Evolutionary conservation across 1,139 yeast species (phyloP).

Genomic region (Geotrichum candidum): DNA sequence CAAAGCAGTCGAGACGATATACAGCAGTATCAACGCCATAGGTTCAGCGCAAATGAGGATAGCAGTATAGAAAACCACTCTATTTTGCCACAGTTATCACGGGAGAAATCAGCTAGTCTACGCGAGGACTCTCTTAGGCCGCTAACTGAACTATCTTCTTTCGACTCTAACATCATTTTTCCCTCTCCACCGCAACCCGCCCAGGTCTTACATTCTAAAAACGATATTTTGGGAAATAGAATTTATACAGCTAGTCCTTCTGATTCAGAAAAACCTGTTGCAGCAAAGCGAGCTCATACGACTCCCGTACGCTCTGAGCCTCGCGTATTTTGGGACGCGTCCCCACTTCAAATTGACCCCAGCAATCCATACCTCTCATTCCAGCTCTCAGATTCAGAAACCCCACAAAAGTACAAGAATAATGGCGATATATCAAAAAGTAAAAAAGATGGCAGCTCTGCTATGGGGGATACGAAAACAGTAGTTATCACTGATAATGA

Average conservation of each 20-base stretch:
- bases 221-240: background rate
- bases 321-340: background rate
- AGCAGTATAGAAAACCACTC: background rate
- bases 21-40: background rate
- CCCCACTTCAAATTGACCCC: background rate
- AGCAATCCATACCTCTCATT: background rate
- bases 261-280: background rate
- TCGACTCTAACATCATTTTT: background rate
- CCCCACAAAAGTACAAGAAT: background rate
- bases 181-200: background rate
- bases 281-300: background rate
- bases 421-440: background rate
- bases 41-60: background rate
- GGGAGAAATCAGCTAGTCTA: background rate
- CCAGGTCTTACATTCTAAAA: background rate
- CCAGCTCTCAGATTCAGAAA: background rate
- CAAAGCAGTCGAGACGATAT: background rate
- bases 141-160: background rate
- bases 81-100: background rate
- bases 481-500: background rate
- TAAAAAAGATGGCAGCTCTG: background rate
- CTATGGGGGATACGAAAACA: background rate
- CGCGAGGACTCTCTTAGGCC: background rate
- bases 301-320: background rate
- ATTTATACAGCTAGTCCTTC: background rate